Evolutionary conservation across 2,329 filamentous ascomycete genomes (phyloP), one percentile per base, ranked within the genome.

Genomic region (Fragosphaeria purpurea): DNA sequence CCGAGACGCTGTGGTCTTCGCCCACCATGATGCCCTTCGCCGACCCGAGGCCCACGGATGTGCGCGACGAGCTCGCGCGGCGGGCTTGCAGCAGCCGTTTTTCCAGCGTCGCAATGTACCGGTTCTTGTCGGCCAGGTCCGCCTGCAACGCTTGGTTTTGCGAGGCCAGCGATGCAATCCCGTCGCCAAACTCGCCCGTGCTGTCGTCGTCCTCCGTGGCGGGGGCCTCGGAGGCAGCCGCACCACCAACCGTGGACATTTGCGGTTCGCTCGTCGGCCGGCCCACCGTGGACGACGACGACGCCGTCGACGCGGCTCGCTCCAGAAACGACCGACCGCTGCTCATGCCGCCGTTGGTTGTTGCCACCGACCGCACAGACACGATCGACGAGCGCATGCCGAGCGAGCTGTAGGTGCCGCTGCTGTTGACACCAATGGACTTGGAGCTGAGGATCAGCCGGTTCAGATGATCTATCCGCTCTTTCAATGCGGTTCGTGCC

Each of bases 401-500:
- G 55, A 88, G 70, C 2, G 83, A 77, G 58, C 83, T 87, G 58
- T 82, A 82, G 1, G 83, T 82, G 30, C 85, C 83, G 57, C 83
- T 84, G 35, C 74, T 76, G 66, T 98, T 98, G 50, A 98, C 93
- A 5, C 93, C 93, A 6, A 88, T 86, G 5, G 91, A 97, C 64
- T 96, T 96, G 12, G 91, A 97, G 64, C 88, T 95, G 53, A 98
- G 71, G 56, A 98, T 97, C 46, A 98, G 74, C 45, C 91, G 83
- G 67, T 97, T 98, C 44, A 98, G 75, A 66, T 98, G 93, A 64
- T 96, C 90, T 60, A 98, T 98, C 34, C 93, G 84, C 71, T 98
- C 93, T 66, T 97, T 98, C 50, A 98, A 71, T 0, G 93, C 93
- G 1, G 93, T 98, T 41, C 93, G 82, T 35, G 93, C 93, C 44